Conservation (phyloP, 805 yeast species). For the Candida ovalis region DNA sequence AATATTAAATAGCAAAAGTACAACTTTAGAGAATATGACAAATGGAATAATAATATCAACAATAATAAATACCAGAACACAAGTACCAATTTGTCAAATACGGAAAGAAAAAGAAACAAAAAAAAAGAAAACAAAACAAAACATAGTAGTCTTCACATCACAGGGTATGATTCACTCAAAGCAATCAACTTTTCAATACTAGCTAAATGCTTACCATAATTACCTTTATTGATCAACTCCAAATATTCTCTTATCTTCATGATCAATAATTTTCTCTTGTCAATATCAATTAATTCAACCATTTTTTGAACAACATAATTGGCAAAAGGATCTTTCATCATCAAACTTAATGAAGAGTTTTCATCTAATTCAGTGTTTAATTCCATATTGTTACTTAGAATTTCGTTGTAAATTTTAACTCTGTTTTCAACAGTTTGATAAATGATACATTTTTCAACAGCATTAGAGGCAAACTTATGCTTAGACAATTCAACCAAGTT, state of each 20-base stretch:
- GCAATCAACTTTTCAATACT: slow-evolving; percentile 71
- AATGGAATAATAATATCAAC: too few relatives aligned
- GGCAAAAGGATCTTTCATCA: slow-evolving; percentile 98
- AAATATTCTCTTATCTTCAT: slow-evolving; percentile 75
- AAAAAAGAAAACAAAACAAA: background rate
- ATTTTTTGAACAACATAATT: slow-evolving; percentile 95
- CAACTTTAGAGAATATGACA: too few relatives aligned
- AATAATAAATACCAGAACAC: background rate
- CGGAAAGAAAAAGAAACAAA: background rate
- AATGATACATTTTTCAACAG: slow-evolving; percentile 88
- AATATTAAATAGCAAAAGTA: too few relatives aligned
- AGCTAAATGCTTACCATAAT: slow-evolving; percentile 79
- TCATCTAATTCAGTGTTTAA: slow-evolving; percentile 49
- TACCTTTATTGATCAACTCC: slow-evolving; percentile 63
- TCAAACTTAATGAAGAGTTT: slow-evolving; percentile 69
- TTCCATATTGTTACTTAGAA: slow-evolving; percentile 49
- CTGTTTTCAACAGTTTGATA: slow-evolving; percentile 66
- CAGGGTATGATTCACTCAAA: slow-evolving; percentile 43
- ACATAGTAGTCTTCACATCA: background rate
- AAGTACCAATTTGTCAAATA: background rate
- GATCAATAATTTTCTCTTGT: slow-evolving; percentile 66
- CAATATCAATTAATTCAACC: slow-evolving; percentile 73
- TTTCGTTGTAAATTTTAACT: slow-evolving; percentile 57
- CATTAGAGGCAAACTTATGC: slow-evolving; percentile 97
- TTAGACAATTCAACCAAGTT: slow-evolving; percentile 71